phyloP scores from a whole-genome alignment of 805 yeast species.

The Wickerhamomyces queroliae region DNA sequence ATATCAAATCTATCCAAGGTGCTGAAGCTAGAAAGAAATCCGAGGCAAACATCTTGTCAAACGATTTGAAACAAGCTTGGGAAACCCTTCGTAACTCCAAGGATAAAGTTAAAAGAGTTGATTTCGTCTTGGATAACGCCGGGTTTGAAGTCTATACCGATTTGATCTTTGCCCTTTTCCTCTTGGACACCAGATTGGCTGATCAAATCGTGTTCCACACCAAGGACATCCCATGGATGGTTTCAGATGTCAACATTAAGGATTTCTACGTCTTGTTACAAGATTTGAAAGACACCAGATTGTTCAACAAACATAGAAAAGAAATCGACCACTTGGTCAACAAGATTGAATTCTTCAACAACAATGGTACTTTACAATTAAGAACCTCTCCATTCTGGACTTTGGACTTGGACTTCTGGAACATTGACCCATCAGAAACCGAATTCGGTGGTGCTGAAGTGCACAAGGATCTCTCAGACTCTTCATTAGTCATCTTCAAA shows the following conservation, averaged over 20 bases:
- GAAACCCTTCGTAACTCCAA: conserved; percentile 26
- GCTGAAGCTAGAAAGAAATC: conserved; percentile 79
- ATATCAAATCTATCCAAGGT: conserved; percentile 88
- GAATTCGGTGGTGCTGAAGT: conserved; percentile 55
- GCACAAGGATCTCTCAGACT: conserved; percentile 53
- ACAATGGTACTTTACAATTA: conserved; percentile 41
- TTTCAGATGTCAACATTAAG: conserved; percentile 85
- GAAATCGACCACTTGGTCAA: conserved; percentile 45
- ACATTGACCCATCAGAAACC: conserved; percentile 44
- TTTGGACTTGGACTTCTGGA: conserved; percentile 68
- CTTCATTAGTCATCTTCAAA: conserved; percentile 75
- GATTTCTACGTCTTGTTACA: conserved; percentile 59
- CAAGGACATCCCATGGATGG: conserved; percentile 95
- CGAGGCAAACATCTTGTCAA: conserved; percentile 69
- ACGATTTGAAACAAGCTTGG: conserved; percentile 75
- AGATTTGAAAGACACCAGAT: conserved; percentile 45
- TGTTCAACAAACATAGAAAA: conserved; percentile 42
- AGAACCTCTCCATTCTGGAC: conserved; percentile 85
- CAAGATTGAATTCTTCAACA: conserved; percentile 37
- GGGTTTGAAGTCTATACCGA: conserved; percentile 96
- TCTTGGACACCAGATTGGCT: conserved; percentile 66
- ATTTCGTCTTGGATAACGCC: conserved; percentile 84
- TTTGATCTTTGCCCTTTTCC: conserved; percentile 54
- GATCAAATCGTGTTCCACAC: conserved; percentile 72
- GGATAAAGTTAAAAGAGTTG: conserved; percentile 41